phyloP scores from a whole-genome alignment of 257 asterid species.

The Solanum neorickii region DNA sequence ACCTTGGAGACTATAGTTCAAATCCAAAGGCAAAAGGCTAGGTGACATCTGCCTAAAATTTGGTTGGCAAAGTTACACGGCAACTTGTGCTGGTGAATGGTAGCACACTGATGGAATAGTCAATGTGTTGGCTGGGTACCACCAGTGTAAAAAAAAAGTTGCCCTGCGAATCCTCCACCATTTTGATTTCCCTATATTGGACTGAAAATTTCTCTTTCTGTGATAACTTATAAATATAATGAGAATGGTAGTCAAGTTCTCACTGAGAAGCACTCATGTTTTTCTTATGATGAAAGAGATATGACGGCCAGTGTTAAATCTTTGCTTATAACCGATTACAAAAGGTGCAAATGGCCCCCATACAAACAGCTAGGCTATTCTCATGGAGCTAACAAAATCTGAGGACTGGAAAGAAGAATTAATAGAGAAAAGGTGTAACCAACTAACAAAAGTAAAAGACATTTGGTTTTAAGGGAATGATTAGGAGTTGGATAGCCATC shows the following conservation, averaged over 20 bases:
- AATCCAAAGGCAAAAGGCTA: not conserved
- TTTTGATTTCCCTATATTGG: not conserved
- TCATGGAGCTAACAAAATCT: not conserved
- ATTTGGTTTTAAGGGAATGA: not conserved
- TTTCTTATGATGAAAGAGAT: not conserved
- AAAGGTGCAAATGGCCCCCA: not conserved
- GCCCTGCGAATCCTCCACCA: not conserved
- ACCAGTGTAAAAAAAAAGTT: not conserved
- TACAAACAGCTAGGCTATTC: not conserved
- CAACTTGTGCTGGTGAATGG: not conserved
- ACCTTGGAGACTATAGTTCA: not conserved
- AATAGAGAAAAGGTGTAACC: not conserved
- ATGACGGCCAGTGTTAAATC: not conserved
- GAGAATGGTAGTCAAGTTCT: not conserved
- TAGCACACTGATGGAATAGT: not conserved
- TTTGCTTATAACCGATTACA: not conserved
- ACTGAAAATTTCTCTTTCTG: not conserved
- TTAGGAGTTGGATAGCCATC: not conserved
- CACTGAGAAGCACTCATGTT: not conserved
- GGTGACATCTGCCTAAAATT: not conserved
- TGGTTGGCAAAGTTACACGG: not conserved
- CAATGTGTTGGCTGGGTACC: not conserved
- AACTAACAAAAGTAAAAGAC: not conserved
- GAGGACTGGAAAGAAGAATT: not conserved
- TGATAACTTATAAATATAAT: not conserved